Conservation (phyloP, 2,329 filamentous ascomycete species). For the Myrmaecium sp. region DNA sequence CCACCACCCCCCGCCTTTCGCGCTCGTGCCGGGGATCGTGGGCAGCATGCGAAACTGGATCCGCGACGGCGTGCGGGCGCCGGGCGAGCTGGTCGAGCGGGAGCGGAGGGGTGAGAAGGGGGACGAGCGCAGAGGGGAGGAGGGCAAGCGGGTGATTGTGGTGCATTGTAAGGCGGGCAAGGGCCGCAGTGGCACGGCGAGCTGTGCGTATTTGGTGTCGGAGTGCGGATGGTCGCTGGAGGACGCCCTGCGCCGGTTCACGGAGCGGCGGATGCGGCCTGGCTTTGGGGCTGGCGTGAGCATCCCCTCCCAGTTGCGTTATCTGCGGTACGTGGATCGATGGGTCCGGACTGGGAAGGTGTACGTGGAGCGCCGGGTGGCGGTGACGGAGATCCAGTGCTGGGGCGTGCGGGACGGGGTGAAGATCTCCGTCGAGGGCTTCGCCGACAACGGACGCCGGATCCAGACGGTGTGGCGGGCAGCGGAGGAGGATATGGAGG, state of each 20-base stretch:
- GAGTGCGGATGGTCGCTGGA: slow-evolving; percentile 57
- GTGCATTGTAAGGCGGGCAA: slow-evolving; percentile 98
- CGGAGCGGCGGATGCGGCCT: slow-evolving; percentile 72
- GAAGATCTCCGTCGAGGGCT: slow-evolving; percentile 73
- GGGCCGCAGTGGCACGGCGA: slow-evolving; percentile 74
- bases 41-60: slow-evolving; percentile 88
- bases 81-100: slow-evolving; percentile 25
- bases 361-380: slow-evolving; percentile 68
- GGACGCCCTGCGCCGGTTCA: slow-evolving; percentile 52
- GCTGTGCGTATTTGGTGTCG: slow-evolving; percentile 77
- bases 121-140: slow-evolving; percentile 17
- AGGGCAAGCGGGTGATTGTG: slow-evolving; percentile 52
- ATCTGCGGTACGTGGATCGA: slow-evolving; percentile 73
- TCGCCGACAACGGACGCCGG: slow-evolving; percentile 70
- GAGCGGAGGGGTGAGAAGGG: slow-evolving; percentile 15
- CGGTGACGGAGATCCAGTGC: slow-evolving; percentile 75
- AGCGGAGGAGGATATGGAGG: slow-evolving; percentile 48
- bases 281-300: slow-evolving; percentile 80
- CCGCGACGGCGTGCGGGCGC: slow-evolving; percentile 27
- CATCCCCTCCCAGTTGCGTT: slow-evolving; percentile 82
- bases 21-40: slow-evolving; percentile 74
- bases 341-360: slow-evolving; percentile 63
- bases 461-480: slow-evolving; percentile 79
- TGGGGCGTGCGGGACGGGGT: slow-evolving; percentile 82
- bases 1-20: slow-evolving; percentile 90